Evolutionary conservation across 306 rosid species (phyloP), one percentile per base, ranked within the genome.

Genomic region (Malus sieversii): DNA sequence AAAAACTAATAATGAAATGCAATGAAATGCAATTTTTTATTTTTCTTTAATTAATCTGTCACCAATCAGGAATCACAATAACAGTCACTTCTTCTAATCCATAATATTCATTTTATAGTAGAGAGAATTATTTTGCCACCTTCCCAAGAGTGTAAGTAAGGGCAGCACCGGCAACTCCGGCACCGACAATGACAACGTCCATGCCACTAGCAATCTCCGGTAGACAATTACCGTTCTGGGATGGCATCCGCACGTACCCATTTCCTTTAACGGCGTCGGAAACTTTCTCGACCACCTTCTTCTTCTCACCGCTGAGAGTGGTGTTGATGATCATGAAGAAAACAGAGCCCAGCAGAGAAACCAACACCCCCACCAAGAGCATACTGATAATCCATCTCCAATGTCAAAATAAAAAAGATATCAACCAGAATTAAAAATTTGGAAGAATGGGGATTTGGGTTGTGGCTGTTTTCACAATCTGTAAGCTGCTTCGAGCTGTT

Each of bases 81-180:
- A 51, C 4, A 51, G 13, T 51, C 57, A 51, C 57, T 51, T 16
- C 19, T 35, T 35, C 40, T 35, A 6, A 35, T 35, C 40, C 8
- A 33, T 5, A 33, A 5, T 35, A 48, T 48, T 15, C 20, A 48
- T 48, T 48, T 48, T 48, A 48, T 48, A 15, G 66, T 23, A 27
- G 19, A 61, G 19, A 11, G 22, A 63, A 63, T 63, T 63, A 4
- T 48, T 29, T 63, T 16, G 35, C 27, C 46, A 93, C 97, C 97
- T 89, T 91, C 52, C 80, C 97, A 77, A 93, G 97, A 22, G 92
- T 89, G 77, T 84, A 85, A 85, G 98, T 93, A 70, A 93, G 93
- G 79, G 98, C 98, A 10, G 97, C 88, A 33, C 98, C 98, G 48
- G 97, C 96, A 72, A 93, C 98, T 1, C 97, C 98, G 42, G 97